These are phyloP conservation scores for Aspergillus viridinutans DNA, from an alignment of 2,329 filamentous ascomycete genomes.

Conservation along the genomic window DNA sequence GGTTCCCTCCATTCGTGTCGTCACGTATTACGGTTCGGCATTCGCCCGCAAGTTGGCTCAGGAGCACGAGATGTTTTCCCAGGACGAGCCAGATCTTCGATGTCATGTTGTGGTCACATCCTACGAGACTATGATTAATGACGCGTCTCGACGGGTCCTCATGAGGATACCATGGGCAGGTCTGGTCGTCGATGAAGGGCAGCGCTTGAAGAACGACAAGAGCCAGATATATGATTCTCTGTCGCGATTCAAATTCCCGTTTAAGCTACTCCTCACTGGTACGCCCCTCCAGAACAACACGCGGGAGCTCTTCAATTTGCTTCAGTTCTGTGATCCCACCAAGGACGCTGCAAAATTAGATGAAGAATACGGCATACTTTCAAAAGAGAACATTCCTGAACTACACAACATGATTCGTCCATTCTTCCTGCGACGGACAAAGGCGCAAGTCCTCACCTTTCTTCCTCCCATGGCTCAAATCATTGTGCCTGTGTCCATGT, in stretches of 20 bases:
- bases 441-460: slow-evolving; percentile 84
- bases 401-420: slow-evolving; percentile 79
- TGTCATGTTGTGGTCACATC: slow-evolving; percentile 94
- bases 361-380: slow-evolving; percentile 69
- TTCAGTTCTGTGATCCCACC: slow-evolving; percentile 81
- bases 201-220: slow-evolving; percentile 89
- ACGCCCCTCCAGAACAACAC: slow-evolving; percentile 85
- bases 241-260: slow-evolving; percentile 69
- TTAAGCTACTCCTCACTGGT: slow-evolving; percentile 77
- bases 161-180: slow-evolving; percentile 74
- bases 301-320: slow-evolving; percentile 89
- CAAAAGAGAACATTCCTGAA: slow-evolving; percentile 73
- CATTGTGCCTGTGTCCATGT: slow-evolving; percentile 95
- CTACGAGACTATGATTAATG: slow-evolving; percentile 81
- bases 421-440: slow-evolving; percentile 72
- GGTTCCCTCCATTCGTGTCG: slow-evolving; percentile 78
- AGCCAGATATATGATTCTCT: slow-evolving; percentile 76
- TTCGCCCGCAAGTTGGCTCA: slow-evolving; percentile 71
- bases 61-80: slow-evolving; percentile 79
- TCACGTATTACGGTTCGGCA: slow-evolving; percentile 83
- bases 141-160: slow-evolving; percentile 63
- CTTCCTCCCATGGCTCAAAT: slow-evolving; percentile 91
- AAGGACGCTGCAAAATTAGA: slow-evolving; percentile 71
- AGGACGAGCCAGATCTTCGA: slow-evolving; percentile 59
- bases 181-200: slow-evolving; percentile 89